Percentiles rank a stretch among this genome's conserved stretches.
Conservation (phyloP, 208 protist genomes). For the Hexamita inflata region DNA sequence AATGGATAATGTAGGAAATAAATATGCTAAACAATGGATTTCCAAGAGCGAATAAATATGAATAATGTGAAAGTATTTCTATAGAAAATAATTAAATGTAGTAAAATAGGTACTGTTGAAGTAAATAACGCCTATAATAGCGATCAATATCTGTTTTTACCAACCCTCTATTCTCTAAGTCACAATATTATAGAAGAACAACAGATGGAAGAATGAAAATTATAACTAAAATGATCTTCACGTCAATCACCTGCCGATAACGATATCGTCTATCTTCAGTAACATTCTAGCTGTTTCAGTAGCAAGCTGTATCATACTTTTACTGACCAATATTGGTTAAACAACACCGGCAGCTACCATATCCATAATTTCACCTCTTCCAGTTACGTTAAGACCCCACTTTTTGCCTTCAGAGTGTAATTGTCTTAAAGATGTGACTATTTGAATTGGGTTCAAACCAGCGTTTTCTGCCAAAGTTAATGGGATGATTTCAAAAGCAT, state of each 20-base stretch:
- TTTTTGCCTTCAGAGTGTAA: conserved; percentile 68
- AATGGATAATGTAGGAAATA: too few relatives aligned
- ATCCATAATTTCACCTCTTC: conserved; percentile 68
- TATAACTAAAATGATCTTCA: too few relatives aligned
- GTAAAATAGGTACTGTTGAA: too few relatives aligned
- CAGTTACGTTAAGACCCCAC: conserved; percentile 44
- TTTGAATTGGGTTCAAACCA: conserved; percentile 73
- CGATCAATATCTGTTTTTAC: too few relatives aligned
- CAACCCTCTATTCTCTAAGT: too few relatives aligned
- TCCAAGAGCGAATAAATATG: too few relatives aligned
- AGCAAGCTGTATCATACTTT: conserved; percentile 77
- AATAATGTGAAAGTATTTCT: too few relatives aligned
- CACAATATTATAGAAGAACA: too few relatives aligned
- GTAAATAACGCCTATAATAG: too few relatives aligned
- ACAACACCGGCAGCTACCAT: conserved; percentile 91
- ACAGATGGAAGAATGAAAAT: too few relatives aligned
- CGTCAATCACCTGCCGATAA: conserved; percentile 37
- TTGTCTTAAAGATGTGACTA: conserved; percentile 90
- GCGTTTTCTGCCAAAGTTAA: conserved; percentile 96
- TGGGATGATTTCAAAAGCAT: conserved; percentile 89
- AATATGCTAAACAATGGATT: too few relatives aligned
- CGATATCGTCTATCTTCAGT: conserved; percentile 88
- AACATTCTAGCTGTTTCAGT: conserved; percentile 92
- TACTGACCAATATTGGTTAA: conserved; percentile 84
- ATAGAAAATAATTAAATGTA: too few relatives aligned